Base-by-base conservation (phyloP, 176 grass and related monocot species). In the Hyparrhenia diplandra region DNA sequence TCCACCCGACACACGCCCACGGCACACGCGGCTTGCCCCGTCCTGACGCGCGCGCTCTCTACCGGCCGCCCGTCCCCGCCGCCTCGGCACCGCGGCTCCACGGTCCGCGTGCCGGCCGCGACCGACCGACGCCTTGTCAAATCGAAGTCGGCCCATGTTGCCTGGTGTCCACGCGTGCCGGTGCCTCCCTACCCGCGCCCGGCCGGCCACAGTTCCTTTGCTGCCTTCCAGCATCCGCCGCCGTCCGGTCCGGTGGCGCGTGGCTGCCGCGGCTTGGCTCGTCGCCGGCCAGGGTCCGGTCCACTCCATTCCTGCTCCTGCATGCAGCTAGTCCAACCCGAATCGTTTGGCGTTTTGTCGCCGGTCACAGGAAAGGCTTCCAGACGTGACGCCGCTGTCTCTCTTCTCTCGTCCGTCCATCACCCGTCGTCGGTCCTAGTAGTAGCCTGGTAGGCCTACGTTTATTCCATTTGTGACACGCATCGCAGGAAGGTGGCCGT, bases 391-490 rank as follows among this genome's bases (percentile, higher is more conserved):
- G 68, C 41, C 67, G 39, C 39, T 17, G 67, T 70, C 67, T 8
- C 8, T 10, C 17, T 2, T 20, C n/a, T n/a, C n/a, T n/a, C n/a
- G n/a, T n/a, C n/a, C n/a, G n/a, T 68, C 35, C 67, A 16, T 16
- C 47, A 8, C 17, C 35, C n/a, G 67, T n/a, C n/a, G n/a, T n/a
- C n/a, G n/a, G n/a, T n/a, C n/a, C n/a, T n/a, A n/a, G n/a, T 69
- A 18, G 16, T 51, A 54, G 55, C 21, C 55, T 4, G 21, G 21
- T 24, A 30, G 42, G 42, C 69, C 42, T 49, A 72, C 4, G 69
- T 72, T 72, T 72, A 72, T 30, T 72, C 69, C 69, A 49, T 47
- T 71, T 71, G 69, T 20, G 69, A 71, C 69, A 30, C 69, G 25
- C n/a, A 47, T 71, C 69, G 10, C 45, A 47, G 41, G 39, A 18